Evolutionary conservation across 176 grass and related monocot species (phyloP).

Genomic region (Zizania latifolia): DNA sequence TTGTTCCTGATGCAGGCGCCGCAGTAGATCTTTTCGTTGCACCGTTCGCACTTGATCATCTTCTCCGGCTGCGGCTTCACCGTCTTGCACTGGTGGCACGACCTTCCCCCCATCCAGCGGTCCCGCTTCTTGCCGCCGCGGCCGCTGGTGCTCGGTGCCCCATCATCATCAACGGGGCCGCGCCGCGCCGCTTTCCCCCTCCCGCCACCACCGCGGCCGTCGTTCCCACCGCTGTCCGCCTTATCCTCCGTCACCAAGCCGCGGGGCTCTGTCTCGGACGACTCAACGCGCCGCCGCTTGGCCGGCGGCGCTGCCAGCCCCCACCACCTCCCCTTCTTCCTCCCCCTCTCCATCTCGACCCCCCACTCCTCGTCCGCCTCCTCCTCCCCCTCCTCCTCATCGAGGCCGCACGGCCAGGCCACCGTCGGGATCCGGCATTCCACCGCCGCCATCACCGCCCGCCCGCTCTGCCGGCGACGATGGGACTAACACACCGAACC

Average conservation of each 20-base stretch:
- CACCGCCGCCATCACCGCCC: constrained; percentile 27
- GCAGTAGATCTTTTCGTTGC: constrained; percentile 36
- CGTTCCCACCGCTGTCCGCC: neutral
- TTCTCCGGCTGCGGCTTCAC: neutral
- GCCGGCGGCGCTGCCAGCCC: neutral
- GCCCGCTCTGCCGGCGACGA: no score
- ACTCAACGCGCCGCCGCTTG: neutral
- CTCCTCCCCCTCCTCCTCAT: neutral
- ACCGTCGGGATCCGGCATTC: neutral
- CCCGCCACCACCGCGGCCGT: neutral
- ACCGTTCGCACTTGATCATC: constrained; percentile 23
- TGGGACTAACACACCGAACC: no score
- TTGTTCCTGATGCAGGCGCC: neutral
- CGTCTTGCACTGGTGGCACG: constrained; percentile 35
- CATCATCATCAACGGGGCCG: neutral
- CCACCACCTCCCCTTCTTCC: neutral
- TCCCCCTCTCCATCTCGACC: neutral
- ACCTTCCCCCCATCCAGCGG: neutral
- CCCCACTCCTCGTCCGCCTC: neutral
- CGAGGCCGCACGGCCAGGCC: neutral
- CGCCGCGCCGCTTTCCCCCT: neutral
- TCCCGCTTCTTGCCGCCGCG: neutral
- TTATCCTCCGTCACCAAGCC: neutral
- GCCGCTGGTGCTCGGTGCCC: neutral
- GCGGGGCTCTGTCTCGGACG: neutral